phyloP scores from a whole-genome alignment of 148 eudicot genomes.

The Suaeda aralocaspica region DNA sequence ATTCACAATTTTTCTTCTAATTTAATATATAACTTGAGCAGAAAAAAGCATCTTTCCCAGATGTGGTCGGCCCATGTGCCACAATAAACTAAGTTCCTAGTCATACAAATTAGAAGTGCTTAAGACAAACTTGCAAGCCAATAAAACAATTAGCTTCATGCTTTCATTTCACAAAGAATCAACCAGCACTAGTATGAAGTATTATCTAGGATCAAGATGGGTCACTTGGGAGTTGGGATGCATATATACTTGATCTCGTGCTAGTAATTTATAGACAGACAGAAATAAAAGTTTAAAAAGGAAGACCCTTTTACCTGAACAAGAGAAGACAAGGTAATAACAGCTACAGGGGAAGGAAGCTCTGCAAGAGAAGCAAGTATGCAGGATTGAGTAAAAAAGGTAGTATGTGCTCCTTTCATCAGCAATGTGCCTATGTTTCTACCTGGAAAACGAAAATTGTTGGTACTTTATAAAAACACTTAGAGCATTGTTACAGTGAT shows the following conservation, averaged over 20 bases:
- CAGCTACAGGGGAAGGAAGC: neutral
- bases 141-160: neutral
- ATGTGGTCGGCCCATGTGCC: slow-evolving; percentile 12
- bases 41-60: slow-evolving; percentile 14
- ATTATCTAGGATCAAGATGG: neutral
- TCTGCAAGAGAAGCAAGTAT: neutral
- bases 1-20: neutral
- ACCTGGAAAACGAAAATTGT: neutral
- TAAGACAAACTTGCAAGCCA: slow-evolving; percentile 18
- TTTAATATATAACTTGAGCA: slow-evolving; percentile 1
- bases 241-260: neutral
- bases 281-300: neutral
- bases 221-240: neutral
- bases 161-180: slow-evolving; percentile 4
- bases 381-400: neutral
- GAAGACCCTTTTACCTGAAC: neutral
- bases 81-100: slow-evolving; percentile 13
- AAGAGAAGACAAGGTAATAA: neutral
- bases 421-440: neutral
- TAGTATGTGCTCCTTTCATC: neutral
- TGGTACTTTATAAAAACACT: neutral
- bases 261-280: neutral
- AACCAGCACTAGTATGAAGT: too few species aligned
- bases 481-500: neutral
- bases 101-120: slow-evolving; percentile 3